Conservation (phyloP, 306 rosid species). For the Erythrophleum fordii region DNA sequence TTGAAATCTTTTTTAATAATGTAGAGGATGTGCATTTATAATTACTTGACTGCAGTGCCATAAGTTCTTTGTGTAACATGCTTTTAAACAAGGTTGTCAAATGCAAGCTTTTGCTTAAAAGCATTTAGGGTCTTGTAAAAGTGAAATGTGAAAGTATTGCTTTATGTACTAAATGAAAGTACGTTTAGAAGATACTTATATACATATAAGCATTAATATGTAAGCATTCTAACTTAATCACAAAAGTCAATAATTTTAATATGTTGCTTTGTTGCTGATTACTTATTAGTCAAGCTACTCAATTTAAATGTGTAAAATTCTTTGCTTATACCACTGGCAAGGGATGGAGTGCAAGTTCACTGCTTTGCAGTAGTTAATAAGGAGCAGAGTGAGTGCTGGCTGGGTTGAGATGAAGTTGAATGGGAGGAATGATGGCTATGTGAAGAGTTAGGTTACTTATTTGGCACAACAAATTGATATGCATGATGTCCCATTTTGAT, state of each 20-base stretch:
- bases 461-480: background rate
- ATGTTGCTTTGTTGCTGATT: no score
- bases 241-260: background rate
- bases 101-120: background rate
- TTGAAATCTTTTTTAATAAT: constrained; percentile 30
- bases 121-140: background rate
- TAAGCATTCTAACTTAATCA: background rate
- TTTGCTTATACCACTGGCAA: background rate
- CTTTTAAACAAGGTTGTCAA: background rate
- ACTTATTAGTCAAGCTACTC: no score
- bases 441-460: background rate
- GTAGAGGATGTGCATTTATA: constrained; percentile 2
- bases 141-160: background rate
- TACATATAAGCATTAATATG: background rate
- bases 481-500: background rate
- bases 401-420: background rate
- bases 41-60: constrained; percentile 1
- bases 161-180: background rate
- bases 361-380: background rate
- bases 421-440: background rate
- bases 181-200: background rate
- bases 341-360: background rate
- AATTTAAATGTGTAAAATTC: no score
- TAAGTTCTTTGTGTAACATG: background rate
- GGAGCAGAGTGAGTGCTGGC: background rate